phyloP scores from a whole-genome alignment of 1,139 yeast genomes.

The Pichia sp. region DNA sequence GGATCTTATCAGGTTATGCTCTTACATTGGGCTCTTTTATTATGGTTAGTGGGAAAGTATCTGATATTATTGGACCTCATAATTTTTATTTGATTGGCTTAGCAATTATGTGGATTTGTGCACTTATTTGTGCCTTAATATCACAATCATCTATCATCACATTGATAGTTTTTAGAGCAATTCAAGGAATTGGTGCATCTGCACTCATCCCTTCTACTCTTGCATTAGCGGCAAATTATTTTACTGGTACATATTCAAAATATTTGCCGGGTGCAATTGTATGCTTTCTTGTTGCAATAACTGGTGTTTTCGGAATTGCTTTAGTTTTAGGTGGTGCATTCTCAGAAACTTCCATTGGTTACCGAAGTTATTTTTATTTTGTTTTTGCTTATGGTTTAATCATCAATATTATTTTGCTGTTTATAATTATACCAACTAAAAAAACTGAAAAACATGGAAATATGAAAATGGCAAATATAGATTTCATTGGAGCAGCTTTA shows the following conservation, averaged over 20 bases:
- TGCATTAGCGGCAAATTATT: slow-evolving; percentile 30
- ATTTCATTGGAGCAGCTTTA: slow-evolving; percentile 23
- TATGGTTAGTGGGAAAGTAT: slow-evolving; percentile 33
- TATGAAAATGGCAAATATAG: background rate
- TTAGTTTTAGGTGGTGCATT: slow-evolving; percentile 35
- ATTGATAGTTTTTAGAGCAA: slow-evolving; percentile 32
- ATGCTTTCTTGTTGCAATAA: slow-evolving; percentile 25
- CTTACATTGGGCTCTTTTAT: slow-evolving; percentile 34
- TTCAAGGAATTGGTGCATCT: slow-evolving; percentile 35
- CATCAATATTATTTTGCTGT: slow-evolving; percentile 17
- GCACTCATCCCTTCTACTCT: slow-evolving; percentile 31
- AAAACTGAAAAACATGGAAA: background rate
- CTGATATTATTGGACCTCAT: slow-evolving; percentile 33
- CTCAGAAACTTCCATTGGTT: slow-evolving; percentile 28
- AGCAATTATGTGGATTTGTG: slow-evolving; percentile 23
- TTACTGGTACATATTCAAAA: slow-evolving; percentile 18
- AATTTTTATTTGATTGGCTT: slow-evolving; percentile 23
- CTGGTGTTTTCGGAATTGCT: slow-evolving; percentile 30
- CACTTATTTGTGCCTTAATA: slow-evolving; percentile 29
- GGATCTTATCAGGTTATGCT: slow-evolving; percentile 12
- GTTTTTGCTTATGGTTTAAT: slow-evolving; percentile 23
- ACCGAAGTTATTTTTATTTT: slow-evolving; percentile 30
- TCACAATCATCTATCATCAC: slow-evolving; percentile 26
- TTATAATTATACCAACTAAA: background rate
- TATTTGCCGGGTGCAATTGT: slow-evolving; percentile 25